Percentiles rank a stretch among this genome's conserved stretches.
phyloP scores from a whole-genome alignment of 2,329 filamentous ascomycete species.

The Alternaria ethzedia region DNA sequence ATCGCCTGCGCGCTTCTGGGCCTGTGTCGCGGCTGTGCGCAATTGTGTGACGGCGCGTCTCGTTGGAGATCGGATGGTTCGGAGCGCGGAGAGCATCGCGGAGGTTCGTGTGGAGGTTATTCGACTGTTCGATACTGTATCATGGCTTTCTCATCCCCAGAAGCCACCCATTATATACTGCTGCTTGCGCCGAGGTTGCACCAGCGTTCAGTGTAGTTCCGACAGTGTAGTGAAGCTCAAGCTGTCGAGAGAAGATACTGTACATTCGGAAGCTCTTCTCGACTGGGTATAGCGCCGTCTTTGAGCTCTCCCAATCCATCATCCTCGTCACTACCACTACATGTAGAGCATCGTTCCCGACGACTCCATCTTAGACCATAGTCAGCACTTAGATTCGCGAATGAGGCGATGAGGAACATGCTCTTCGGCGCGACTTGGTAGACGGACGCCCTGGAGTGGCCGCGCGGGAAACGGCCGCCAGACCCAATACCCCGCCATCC shows the following conservation, averaged over 20 bases:
- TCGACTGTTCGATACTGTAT: slow-evolving; percentile 7
- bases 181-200: slow-evolving; percentile 7
- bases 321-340: slow-evolving; percentile 8
- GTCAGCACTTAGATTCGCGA: slow-evolving; percentile 19
- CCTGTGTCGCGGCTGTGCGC: slow-evolving; percentile 39
- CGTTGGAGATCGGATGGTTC: slow-evolving; percentile 32
- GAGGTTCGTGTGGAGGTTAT: slow-evolving; percentile 4
- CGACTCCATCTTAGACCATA: slow-evolving; percentile 16
- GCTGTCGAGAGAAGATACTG: slow-evolving; percentile 17
- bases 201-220: slow-evolving; percentile 14
- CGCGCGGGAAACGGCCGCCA: slow-evolving; percentile 11
- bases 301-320: slow-evolving; percentile 5
- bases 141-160: slow-evolving; percentile 14
- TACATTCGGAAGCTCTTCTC: slow-evolving; percentile 27
- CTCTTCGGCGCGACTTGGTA: slow-evolving; percentile 10
- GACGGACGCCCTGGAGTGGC: background rate
- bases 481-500: slow-evolving; percentile 23
- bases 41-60: slow-evolving; percentile 28
- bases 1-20: slow-evolving; percentile 56
- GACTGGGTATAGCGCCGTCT: slow-evolving; percentile 17
- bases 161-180: slow-evolving; percentile 28
- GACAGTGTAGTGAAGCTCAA: slow-evolving; percentile 22
- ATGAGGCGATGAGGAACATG: slow-evolving; percentile 18
- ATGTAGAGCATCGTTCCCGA: slow-evolving; percentile 26
- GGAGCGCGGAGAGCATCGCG: slow-evolving; percentile 39